Base-by-base conservation (phyloP, 306 rosid genomes). In the Castanea mollissima region DNA sequence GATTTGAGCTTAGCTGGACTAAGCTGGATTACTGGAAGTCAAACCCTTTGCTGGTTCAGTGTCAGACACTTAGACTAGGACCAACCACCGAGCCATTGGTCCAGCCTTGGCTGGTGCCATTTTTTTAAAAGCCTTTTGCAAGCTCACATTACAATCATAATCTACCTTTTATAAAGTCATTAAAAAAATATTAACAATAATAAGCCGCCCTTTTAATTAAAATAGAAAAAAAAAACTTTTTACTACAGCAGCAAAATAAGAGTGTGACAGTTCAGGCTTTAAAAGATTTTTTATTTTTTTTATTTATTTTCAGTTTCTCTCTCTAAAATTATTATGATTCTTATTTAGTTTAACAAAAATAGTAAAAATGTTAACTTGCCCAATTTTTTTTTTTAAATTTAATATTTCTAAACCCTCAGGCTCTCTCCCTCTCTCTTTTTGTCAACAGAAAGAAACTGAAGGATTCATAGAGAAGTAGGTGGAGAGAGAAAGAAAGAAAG, bases 11-110 rank as follows among this genome's bases (percentile, higher is more conserved):
- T 83, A 83, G 94, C 86, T 86, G 90, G 83, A 78, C 52, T 25
- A 62, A 89, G 87, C 86, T 90, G 85, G 83, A 77, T 73, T 8
- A 3, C 63, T 86, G 90, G 87, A 63, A 84, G 88, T 86, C 84
- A 88, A 85, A 90, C 82, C 19, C 34, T 32, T 67, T 67, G 31
- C 32, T 27, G 34, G 69, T 73, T 86, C 84, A 27, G 63, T 65
- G 71, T 73, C 71, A 23, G 80, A 35, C 51, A 44, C 67, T 71
- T n/a, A 72, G 68, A 63, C 23, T 71, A 74, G 41, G 18, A 38
- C 74, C 63, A 62, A 8, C 57, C 18, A 74, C 32, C 54, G 38
- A 74, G 60, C 29, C 55, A 58, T 18, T 27, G 25, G 27, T 77
- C 64, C 12, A 27, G 71, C 32, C n/a, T 31, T 29, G 59, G 18